These are phyloP conservation scores for Paracamarosporium sp. DNA, from an alignment of 2,329 filamentous ascomycete species.

Conservation along the genomic window DNA sequence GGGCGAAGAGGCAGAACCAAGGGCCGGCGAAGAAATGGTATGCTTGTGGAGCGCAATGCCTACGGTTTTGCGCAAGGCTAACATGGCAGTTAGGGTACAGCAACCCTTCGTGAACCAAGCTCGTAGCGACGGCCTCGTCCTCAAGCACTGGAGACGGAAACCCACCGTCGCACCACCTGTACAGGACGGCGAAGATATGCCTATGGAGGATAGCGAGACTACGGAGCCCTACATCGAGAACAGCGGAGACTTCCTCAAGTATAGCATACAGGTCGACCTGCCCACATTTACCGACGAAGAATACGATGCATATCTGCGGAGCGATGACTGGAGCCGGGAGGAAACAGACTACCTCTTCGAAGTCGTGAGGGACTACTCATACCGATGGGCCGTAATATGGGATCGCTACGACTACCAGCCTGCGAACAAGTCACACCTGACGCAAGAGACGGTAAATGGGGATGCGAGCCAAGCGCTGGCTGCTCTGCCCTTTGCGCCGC, in stretches of 20 bases:
- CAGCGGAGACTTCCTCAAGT: conserved; percentile 76
- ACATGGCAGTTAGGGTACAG: conserved; percentile 34
- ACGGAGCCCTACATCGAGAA: conserved; percentile 48
- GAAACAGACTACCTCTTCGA: conserved; percentile 92
- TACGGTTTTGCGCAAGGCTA: conserved; percentile 10
- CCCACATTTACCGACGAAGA: conserved; percentile 87
- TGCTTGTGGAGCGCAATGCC: not conserved
- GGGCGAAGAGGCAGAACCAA: conserved; percentile 46
- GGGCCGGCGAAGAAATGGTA: conserved; percentile 50
- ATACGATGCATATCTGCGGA: conserved; percentile 77
- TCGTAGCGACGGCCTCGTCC: conserved; percentile 71
- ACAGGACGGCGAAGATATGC: conserved; percentile 37
- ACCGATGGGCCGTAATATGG: conserved; percentile 90
- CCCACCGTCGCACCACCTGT: conserved; percentile 39
- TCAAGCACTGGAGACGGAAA: conserved; percentile 83
- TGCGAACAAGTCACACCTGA: conserved; percentile 29
- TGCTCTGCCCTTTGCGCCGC: conserved; percentile 50
- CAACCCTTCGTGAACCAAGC: conserved; percentile 78
- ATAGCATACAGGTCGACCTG: conserved; percentile 80
- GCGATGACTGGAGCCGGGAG: conserved; percentile 83
- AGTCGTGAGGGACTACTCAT: conserved; percentile 77
- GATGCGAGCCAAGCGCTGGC: conserved; percentile 33
- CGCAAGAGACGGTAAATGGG: conserved; percentile 25
- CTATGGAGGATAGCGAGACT: conserved; percentile 45
- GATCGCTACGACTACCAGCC: conserved; percentile 85